Evolutionary conservation across 2,329 filamentous ascomycete genomes (phyloP).

Genomic region (Colletotrichum scovillei): DNA sequence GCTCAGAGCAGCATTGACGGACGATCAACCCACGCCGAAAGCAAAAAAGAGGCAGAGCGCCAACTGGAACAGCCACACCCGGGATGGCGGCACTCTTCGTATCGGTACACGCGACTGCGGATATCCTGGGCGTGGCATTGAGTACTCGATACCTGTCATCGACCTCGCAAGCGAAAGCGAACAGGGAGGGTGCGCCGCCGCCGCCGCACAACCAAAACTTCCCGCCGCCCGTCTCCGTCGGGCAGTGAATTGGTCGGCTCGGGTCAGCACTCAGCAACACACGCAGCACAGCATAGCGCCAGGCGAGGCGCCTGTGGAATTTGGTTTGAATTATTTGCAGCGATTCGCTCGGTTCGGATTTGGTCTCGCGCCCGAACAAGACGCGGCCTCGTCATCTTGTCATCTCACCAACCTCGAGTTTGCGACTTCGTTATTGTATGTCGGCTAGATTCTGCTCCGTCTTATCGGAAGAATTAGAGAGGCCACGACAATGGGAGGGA

Average conservation of each 20-base stretch:
- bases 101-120: not conserved
- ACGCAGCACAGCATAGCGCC: not conserved
- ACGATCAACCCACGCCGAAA: slow-evolving; percentile 10
- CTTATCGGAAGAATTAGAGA: not conserved
- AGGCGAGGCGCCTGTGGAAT: not conserved
- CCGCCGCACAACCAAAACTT: slow-evolving; percentile 6
- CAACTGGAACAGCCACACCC: slow-evolving; percentile 31
- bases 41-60: slow-evolving; percentile 8
- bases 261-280: not conserved
- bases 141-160: not conserved
- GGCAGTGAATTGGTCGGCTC: slow-evolving; percentile 11
- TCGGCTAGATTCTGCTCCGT: not conserved
- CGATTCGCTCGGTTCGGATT: slow-evolving; percentile 17
- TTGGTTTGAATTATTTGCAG: not conserved
- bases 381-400: not conserved
- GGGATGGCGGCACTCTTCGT: not conserved
- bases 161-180: slow-evolving; percentile 3
- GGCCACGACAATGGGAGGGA: not conserved
- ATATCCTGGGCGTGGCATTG: accelerated
- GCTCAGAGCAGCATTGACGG: slow-evolving; percentile 3
- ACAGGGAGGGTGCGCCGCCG: not conserved
- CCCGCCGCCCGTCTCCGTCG: slow-evolving; percentile 15
- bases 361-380: slow-evolving; percentile 13
- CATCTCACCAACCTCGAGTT: slow-evolving; percentile 1
- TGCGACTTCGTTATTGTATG: not conserved